These are phyloP conservation scores for Acacia melanoxylon DNA, from an alignment of 306 rosid species.

Conservation along the genomic window DNA sequence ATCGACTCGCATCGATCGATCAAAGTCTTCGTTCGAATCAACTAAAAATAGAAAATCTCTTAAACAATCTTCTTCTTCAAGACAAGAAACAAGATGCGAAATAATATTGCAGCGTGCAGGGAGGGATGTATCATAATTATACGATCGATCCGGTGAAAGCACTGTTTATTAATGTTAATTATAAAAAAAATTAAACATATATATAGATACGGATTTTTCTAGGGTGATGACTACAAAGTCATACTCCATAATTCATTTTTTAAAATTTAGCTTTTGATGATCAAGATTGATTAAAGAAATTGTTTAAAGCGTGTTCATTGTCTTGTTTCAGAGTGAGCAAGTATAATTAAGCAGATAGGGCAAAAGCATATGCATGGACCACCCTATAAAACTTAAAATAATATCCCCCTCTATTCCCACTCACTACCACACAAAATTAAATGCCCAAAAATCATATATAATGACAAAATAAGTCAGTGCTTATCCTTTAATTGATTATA, in stretches of 20 bases:
- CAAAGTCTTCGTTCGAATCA: background rate
- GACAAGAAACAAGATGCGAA: background rate
- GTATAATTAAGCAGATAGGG: background rate
- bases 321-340: slow-evolving; percentile 3
- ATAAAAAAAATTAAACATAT: background rate
- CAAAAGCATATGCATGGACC: slow-evolving; percentile 29
- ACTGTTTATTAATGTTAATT: background rate
- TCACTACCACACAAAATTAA: slow-evolving; percentile 14
- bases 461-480: slow-evolving; percentile 37
- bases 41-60: background rate
- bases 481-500: slow-evolving; percentile 35
- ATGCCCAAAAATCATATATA: background rate
- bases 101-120: background rate
- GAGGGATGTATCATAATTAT: background rate
- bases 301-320: background rate
- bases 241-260: background rate
- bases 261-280: background rate
- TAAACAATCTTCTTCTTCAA: background rate
- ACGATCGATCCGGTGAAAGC: background rate
- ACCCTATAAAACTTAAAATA: slow-evolving; percentile 10
- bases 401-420: slow-evolving; percentile 20
- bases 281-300: background rate
- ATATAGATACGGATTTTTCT: background rate
- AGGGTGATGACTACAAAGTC: slow-evolving; percentile 1
- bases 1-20: background rate